phyloP scores from a whole-genome alignment of 1,139 yeast genomes.

The Hemisphaericaspora subhashii region DNA sequence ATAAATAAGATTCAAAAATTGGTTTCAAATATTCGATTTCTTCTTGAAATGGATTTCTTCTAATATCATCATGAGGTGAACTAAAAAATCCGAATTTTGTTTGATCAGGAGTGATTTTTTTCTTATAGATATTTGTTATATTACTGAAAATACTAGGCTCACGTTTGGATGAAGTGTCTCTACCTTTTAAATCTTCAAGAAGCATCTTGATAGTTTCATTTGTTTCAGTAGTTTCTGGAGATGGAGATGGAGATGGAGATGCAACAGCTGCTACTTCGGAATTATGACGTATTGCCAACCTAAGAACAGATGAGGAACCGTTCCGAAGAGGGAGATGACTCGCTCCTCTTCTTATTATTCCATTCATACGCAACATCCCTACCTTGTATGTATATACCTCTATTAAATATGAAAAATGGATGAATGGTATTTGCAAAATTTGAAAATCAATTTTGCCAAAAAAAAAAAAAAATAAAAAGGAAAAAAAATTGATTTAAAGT shows the following conservation, averaged over 20 bases:
- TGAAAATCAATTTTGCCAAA: too few species aligned
- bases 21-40: slow-evolving; percentile 13
- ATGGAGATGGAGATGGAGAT: too few species aligned
- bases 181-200: too few species aligned
- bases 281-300: background rate
- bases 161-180: too few species aligned
- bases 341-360: background rate
- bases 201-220: too few species aligned
- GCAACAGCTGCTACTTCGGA: background rate
- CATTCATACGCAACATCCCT: background rate
- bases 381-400: background rate
- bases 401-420: background rate
- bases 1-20: slow-evolving; percentile 28
- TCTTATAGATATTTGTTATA: too few species aligned
- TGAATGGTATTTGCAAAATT: too few species aligned
- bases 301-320: background rate
- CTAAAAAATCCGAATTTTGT: slow-evolving; percentile 8
- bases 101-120: too few species aligned
- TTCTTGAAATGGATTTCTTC: slow-evolving; percentile 9
- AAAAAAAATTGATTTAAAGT: background rate
- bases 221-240: too few species aligned
- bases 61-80: slow-evolving; percentile 11
- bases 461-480: too few species aligned
- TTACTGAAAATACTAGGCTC: too few species aligned
- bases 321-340: background rate